Base-by-base conservation (phyloP, 768 basidiomycete species). In the Mycena belliarum region DNA sequence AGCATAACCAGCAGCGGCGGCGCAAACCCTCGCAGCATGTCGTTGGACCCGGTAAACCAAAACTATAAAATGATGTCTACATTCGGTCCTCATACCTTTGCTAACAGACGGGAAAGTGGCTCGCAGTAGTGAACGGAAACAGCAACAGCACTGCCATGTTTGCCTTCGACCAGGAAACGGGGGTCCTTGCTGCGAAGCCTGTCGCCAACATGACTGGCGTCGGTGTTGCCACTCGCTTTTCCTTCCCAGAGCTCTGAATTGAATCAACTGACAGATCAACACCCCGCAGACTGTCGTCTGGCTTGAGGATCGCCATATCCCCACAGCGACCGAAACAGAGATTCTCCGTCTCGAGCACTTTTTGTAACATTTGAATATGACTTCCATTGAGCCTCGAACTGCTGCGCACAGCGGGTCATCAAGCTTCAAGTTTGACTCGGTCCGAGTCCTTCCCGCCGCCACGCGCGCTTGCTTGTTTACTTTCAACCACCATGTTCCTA, bases 61-160 rank as follows among this genome's bases (percentile, higher is more conserved):
- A 6, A 40, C 38, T 20, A 41, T 41, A 41, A 11, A 45, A 21
- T 46, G 25, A 7, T 20, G 29, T 24, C 12, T n/a, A n/a, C n/a
- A n/a, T 41, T 35, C 33, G 24, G 15, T 16, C 24, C 20, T 20
- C 9, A 44, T 20, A 16, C 28, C 1, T 49, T 20, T 6, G 11
- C 5, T 16, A n/a, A 6, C 37, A 59, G 57, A 59, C 51, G 2
- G 57, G 57, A 4, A 54, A 55, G 35, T 59, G 58, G 58, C 33
- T 59, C 2, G 58, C 49, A 33, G 58, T 59, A 25, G 47, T 45
- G 20, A 54, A 59, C 37, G 58, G 58, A 4, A 50, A 59, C 35
- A 59, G 52, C 52, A 59, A 59, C 28, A 59, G 58, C 29, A 54
- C 58, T 5, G 47, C 48, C 26, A 54, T 59, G 47, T 59, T 59